Evolutionary conservation across 2,329 filamentous ascomycete species (phyloP).

Genomic region (Exophiala sp.): DNA sequence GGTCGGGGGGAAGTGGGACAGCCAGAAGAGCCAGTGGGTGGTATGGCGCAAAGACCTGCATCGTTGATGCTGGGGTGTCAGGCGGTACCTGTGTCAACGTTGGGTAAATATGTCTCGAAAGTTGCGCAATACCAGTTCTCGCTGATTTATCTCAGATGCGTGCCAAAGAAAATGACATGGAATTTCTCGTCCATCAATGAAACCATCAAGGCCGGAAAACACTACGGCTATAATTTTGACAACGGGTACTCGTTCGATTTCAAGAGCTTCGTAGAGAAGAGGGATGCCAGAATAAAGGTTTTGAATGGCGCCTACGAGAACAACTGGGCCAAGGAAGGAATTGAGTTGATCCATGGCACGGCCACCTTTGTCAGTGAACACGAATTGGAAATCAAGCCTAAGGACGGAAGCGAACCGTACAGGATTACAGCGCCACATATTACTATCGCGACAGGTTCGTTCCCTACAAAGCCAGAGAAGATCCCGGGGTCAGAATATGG

Average conservation of each 20-base stretch:
- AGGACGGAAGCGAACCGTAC: constrained; percentile 38
- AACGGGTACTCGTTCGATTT: constrained; percentile 42
- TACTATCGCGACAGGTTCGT: constrained; percentile 45
- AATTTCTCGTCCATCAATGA: constrained; percentile 48
- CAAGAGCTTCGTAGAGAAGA: constrained; percentile 43
- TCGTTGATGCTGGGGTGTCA: constrained; percentile 45
- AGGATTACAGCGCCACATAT: constrained; percentile 44
- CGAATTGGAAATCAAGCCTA: constrained; percentile 40
- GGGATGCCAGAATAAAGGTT: constrained; percentile 42
- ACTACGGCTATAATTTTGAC: constrained; percentile 47
- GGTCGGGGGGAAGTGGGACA: constrained; percentile 48
- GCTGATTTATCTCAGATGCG: constrained; percentile 37
- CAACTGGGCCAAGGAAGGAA: constrained; percentile 47
- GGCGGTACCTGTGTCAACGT: constrained; percentile 51
- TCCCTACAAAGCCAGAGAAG: constrained; percentile 39
- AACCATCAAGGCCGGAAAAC: constrained; percentile 40
- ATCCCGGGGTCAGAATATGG: constrained; percentile 45
- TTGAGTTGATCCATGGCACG: constrained; percentile 46
- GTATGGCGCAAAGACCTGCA: constrained; percentile 48
- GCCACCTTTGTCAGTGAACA: constrained; percentile 43
- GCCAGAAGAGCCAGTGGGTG: constrained; percentile 47
- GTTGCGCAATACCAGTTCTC: not conserved
- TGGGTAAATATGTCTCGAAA: constrained; percentile 37
- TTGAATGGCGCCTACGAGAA: constrained; percentile 46
- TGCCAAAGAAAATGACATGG: constrained; percentile 51